Evolutionary conservation across 2,329 filamentous ascomycete genomes (phyloP), one percentile per base, ranked within the genome.

Genomic region (Sporothrix protearum): DNA sequence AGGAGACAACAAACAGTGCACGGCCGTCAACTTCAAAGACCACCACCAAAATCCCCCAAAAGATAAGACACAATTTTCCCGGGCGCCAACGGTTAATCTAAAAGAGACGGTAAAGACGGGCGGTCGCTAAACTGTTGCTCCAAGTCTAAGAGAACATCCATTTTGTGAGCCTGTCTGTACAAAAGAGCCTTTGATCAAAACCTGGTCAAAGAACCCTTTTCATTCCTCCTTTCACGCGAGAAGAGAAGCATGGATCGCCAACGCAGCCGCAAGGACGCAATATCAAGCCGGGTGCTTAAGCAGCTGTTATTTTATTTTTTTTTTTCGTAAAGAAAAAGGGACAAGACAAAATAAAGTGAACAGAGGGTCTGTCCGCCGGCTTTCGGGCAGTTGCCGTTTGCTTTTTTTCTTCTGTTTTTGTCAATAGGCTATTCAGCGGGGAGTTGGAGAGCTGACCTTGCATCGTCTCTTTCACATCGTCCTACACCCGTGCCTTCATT

Each of bases 291-390:
- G 33, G 28, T 33, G 8, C 33, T 22, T 9, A 14, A 12, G 8
- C n/a, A 42, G 25, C n/a, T n/a, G n/a, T n/a, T n/a, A n/a, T n/a
- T n/a, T n/a, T n/a, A n/a, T n/a, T n/a, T n/a, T n/a, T n/a, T n/a
- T n/a, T n/a, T n/a, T n/a, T n/a, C n/a, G n/a, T n/a, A n/a, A n/a
- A 30, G 22, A 51, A 14, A 12, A 2, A 42, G 12, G 39, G 39
- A 36, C 9, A 36, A 36, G 36, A 36, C 2, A 36, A 53, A 47
- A 51, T 49, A 33, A 28, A 49, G 19, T 47, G 16, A 39, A 67
- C 28, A 67, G 64, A 67, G 28, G 64, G 64, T 51, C 64, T 30
- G 64, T 67, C 30, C 64, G 28, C 7, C 28, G 64, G 64, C 22
- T 33, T 63, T 42, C 57, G 36, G 36, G 33, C 57, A 63, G 57